Evolutionary conservation across 257 asterid genomes (phyloP), one percentile per base, ranked within the genome.

Genomic region (Lantana camara): DNA sequence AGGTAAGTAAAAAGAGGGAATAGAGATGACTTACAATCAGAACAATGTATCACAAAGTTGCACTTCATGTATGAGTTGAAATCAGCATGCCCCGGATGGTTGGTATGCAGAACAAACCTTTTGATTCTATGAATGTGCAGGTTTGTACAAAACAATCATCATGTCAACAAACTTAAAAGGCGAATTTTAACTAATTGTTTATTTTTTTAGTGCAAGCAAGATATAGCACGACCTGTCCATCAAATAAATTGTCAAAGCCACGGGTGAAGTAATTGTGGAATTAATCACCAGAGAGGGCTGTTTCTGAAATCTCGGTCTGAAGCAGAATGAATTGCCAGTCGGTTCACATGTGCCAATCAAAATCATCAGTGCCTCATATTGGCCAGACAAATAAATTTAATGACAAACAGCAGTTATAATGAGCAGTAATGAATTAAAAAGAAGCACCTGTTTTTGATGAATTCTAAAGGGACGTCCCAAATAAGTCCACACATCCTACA

Each of bases 21-120:
- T 35, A 52, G 29, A 9, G 56, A 37, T 34, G 54, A 69, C 89
- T 72, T 67, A 88, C 95, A 15, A 64, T 83, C 86, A 47, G 82
- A 73, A 57, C 69, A 66, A 65, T 64, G 42, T 55, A 86, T 79
- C 64, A 84, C 83, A 77, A 89, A 89, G 67, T 89, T 89, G 82
- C 95, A 86, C 73, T 89, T 89, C 85, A 84, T 84, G 72, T 89
- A 89, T 35, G 93, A 80, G 77, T 89, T 86, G 79, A 89, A 89
- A 86, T 89, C 93, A 7, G 92, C 87, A 69, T 89, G 95, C 57
- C 96, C 96, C 12, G 96, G 95, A 75, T 86, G 86, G 84, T 89
- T 89, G 13, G 95, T 84, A 56, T 89, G 96, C 76, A 89, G 79
- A 42, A 89, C 89, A 67, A 89, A 89, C 77, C 86, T 89, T 75